Base-by-base conservation (phyloP, 1,284 basidiomycete species). In the Spongispora temasekensis region DNA sequence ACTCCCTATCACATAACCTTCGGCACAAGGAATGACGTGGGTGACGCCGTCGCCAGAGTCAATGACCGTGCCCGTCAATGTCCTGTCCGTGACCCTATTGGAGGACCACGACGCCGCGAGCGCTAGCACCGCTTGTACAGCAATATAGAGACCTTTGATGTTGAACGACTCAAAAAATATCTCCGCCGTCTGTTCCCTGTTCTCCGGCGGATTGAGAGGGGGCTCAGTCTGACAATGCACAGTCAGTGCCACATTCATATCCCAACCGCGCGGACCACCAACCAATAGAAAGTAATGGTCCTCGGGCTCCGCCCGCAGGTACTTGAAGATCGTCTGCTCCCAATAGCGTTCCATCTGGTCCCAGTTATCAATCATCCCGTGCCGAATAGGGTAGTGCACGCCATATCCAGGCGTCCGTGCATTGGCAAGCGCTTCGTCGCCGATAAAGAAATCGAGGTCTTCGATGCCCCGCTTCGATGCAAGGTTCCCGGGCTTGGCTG, bases 281-380 rank as follows among this genome's bases (percentile, higher is more conserved):
- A 98, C 96, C 70, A 99, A 81, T 64, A 99, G 86, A 76, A 98
- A 98, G 77, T 98, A 94, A 77, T 99, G 97, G 78, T 99, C 97
- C 78, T 99, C 97, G 15, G 97, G 97, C 78, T 99, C 97, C 15
- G 96, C 96, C 61, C 97, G 86, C 63, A 99, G 84, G 80, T 99
- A 99, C 80, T 99, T 99, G 89, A 99, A 99, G 85, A 99, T 99
- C 68, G 92, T 95, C 81, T 99, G 97, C 77, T 98, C 96, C 97
- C 97, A 99, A 79, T 96, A 99, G 12, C 97, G 84, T 77, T 99
- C 97, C 97, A 99, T 99, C 71, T 97, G 89, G 78, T 99, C 97
- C 97, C 97, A 99, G 75, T 99, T 98, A 67, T 99, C 97, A 72
- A 99, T 98, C 88, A 95, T 90, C 40, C 97, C 97, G 75, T 99